Evolutionary conservation across 2,329 filamentous ascomycete species (phyloP).

Genomic region (Xylaria hypoxylon): DNA sequence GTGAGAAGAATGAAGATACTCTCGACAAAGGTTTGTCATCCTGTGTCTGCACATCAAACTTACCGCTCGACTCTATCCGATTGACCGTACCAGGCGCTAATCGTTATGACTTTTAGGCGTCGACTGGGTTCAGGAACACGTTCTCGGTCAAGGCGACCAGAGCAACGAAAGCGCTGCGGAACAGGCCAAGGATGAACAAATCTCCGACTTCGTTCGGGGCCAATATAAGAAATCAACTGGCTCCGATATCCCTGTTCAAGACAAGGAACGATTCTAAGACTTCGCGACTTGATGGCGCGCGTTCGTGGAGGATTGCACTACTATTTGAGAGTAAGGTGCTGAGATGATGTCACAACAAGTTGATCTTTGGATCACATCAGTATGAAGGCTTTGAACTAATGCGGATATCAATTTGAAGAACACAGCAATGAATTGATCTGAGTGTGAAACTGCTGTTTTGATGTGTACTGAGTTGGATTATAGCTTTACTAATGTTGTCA

Average conservation of each 20-base stretch:
- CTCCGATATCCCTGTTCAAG: constrained; percentile 74
- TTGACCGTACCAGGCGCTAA: background rate
- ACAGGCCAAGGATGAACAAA: constrained; percentile 85
- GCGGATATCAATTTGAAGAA: background rate
- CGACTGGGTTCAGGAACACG: constrained; percentile 81
- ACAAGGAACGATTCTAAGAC: constrained; percentile 66
- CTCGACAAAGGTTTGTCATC: constrained; percentile 78
- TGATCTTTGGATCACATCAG: too few relatives aligned
- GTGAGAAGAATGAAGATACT: constrained; percentile 85
- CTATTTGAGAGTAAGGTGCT: too few relatives aligned
- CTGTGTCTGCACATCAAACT: background rate
- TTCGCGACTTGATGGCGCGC: too few relatives aligned
- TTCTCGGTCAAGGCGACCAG: constrained; percentile 77
- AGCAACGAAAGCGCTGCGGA: constrained; percentile 78
- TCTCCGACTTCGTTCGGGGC: constrained; percentile 76
- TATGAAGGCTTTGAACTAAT: background rate
- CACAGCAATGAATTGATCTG: background rate
- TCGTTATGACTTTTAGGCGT: constrained; percentile 64
- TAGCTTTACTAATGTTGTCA: background rate
- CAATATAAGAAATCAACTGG: constrained; percentile 78
- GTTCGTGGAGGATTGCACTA: too few relatives aligned
- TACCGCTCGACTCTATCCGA: background rate
- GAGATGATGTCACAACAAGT: too few relatives aligned
- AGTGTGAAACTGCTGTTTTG: background rate
- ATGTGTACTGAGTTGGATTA: background rate